These are phyloP conservation scores for Eremochloa ophiuroides DNA, from an alignment of 176 grass and related monocot species.

Conservation along the genomic window DNA sequence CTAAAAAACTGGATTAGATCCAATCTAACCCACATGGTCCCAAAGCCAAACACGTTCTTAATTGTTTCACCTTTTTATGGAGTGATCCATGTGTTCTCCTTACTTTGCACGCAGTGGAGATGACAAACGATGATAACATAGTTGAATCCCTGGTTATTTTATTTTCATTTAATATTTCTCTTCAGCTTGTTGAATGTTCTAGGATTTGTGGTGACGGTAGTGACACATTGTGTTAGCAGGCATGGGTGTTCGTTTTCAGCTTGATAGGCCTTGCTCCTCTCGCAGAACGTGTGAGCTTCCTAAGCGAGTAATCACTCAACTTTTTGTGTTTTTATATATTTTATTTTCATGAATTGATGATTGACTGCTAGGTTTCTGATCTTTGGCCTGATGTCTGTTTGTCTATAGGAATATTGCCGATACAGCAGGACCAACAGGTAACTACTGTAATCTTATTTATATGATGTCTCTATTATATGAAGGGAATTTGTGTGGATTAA, in stretches of 20 bases:
- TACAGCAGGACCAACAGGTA: constrained; percentile 56
- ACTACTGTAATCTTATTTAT: background rate
- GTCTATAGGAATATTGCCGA: constrained; percentile 53
- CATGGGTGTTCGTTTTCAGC: constrained; percentile 67
- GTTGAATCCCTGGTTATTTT: background rate
- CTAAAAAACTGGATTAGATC: no score
- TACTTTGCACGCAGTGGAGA: no score
- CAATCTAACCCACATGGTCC: no score
- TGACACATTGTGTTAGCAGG: constrained; percentile 29
- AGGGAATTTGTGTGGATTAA: background rate
- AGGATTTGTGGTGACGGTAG: background rate
- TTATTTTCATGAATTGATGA: background rate
- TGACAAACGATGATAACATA: background rate
- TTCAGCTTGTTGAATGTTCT: background rate
- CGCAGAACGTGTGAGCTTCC: constrained; percentile 74
- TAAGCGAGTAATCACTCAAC: constrained; percentile 59
- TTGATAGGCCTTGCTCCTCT: constrained; percentile 57
- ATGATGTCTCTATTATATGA: background rate
- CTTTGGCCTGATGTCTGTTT: background rate
- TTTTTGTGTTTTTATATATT: background rate
- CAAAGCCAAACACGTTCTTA: no score
- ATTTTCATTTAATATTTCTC: background rate
- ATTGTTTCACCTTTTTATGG: no score
- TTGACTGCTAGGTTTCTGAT: background rate
- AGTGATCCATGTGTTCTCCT: no score